Evolutionary conservation across 306 rosid genomes (phyloP).

Genomic region (Lupinus albus): DNA sequence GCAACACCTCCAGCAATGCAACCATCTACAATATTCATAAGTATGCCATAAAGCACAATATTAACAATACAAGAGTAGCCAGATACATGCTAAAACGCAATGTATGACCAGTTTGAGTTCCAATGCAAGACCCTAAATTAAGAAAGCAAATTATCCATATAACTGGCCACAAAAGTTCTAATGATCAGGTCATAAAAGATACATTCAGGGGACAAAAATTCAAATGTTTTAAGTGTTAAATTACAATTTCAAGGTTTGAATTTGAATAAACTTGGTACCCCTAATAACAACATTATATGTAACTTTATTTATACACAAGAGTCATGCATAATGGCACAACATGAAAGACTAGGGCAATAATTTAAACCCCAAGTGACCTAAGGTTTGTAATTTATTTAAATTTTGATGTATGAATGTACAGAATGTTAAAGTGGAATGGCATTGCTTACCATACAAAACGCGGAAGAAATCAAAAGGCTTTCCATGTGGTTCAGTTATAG

Average conservation of each 20-base stretch:
- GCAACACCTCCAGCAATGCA: constrained; percentile 90
- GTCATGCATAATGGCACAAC: constrained; percentile 6
- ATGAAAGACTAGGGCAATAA: constrained; percentile 17
- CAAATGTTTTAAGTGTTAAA: not conserved
- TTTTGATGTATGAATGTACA: constrained; percentile 2
- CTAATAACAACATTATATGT: not conserved
- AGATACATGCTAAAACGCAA: constrained; percentile 20
- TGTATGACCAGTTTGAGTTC: constrained; percentile 9
- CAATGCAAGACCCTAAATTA: not conserved
- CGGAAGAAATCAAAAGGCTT: constrained; percentile 50
- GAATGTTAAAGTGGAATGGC: not conserved
- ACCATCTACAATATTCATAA: constrained; percentile 73
- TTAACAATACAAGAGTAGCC: constrained; percentile 9
- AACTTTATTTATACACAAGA: not conserved
- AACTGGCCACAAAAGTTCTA: not conserved
- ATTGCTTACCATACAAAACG: constrained; percentile 47
- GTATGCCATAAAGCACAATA: not conserved
- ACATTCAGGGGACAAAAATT: not conserved
- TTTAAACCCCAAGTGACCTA: constrained; percentile 2
- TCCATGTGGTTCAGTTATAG: constrained; percentile 45
- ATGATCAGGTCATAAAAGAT: not conserved
- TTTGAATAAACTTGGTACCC: constrained; percentile 5
- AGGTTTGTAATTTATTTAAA: not conserved
- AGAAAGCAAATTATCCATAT: too few relatives aligned
- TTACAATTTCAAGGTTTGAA: not conserved